Evolutionary conservation across 768 basidiomycete species (phyloP), one percentile per base, ranked within the genome.

Genomic region (Naganishia vaughanmartiniae): DNA sequence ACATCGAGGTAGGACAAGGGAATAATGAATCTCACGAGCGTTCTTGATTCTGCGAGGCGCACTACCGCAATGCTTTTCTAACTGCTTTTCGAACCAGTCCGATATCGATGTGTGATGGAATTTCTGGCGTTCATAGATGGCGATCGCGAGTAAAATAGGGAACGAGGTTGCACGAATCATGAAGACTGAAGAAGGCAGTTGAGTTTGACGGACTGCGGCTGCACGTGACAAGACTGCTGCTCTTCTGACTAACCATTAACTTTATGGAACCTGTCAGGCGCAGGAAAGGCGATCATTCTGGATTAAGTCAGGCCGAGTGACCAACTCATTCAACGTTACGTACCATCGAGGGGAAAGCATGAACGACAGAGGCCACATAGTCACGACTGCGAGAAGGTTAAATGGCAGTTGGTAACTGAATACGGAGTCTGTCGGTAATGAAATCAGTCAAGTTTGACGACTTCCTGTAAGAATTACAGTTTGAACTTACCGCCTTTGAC

Each of bases 391-490:
- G 53, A 94, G 71, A 7, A 97, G 81, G 80, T 98, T 99, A 76
- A 98, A 82, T 0, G 96, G 96, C 0, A 95, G 90, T 76, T 93
- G 92, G 79, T 97, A 97, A 28, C 91, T 93, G 79, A 96, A 97
- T 15, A 97, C 79, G 0, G 88, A 91, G 79, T 97, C 93, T 77
- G 73, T 33, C 72, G 57, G 28, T 24, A 56, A 24, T 15, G 21
- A 56, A 31, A 54, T 33, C 36, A 45, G 42, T 24, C 4, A 34
- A n/a, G 39, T 33, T 63, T 54, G 70, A 2, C 9, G 17, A 15
- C 60, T 42, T 21, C 34, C 19, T 19, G 51, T 30, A 51, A 12
- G 4, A 53, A 17, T 28, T 15, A 30, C 7, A 21, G 14, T 17
- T 0, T 17, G 4, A 31, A 5, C 53, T 73, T 63, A 81, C 73